A percentile compares a stretch with the other conserved stretches of the same genome.
phyloP scores from a whole-genome alignment of 2,329 filamentous ascomycete species.

The Colletotrichum lupini region DNA sequence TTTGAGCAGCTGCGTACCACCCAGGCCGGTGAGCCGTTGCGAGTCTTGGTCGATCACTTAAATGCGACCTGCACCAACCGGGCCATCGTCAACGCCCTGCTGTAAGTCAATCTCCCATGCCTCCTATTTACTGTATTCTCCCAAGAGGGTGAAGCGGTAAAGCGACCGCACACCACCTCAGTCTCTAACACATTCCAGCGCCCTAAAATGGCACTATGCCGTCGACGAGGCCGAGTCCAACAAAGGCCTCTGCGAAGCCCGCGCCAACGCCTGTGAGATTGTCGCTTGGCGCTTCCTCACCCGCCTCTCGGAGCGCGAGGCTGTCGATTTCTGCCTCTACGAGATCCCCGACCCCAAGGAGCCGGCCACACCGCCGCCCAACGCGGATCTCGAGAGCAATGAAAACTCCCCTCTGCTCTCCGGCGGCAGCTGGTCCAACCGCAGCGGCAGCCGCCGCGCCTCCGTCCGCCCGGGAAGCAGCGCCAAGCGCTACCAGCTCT shows the following conservation, averaged over 20 bases:
- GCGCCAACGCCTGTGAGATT: constrained; percentile 81
- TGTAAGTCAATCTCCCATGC: constrained; percentile 62
- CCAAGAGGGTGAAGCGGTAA: no score
- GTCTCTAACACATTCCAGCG: constrained; percentile 57
- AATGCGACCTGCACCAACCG: constrained; percentile 72
- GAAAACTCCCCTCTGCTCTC: constrained; percentile 61
- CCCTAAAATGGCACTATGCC: constrained; percentile 80
- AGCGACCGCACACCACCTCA: not conserved
- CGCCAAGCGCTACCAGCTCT: constrained; percentile 58
- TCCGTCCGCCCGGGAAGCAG: constrained; percentile 49
- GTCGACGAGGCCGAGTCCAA: constrained; percentile 68
- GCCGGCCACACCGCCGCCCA: constrained; percentile 35
- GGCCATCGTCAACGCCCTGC: constrained; percentile 76
- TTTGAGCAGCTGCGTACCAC: constrained; percentile 81
- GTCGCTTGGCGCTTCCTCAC: constrained; percentile 83
- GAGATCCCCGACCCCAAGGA: constrained; percentile 68
- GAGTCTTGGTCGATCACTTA: constrained; percentile 72
- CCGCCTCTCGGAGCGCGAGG: constrained; percentile 77
- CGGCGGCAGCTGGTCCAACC: constrained; percentile 41
- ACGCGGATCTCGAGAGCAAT: constrained; percentile 55
- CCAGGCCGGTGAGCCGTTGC: constrained; percentile 68
- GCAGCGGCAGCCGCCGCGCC: constrained; percentile 36
- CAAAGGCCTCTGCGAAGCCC: constrained; percentile 70
- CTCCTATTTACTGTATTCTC: not conserved
- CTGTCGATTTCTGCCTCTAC: constrained; percentile 79